Base-by-base conservation (phyloP, 768 basidiomycete genomes). In the Leucosporidium creatinivorum region DNA sequence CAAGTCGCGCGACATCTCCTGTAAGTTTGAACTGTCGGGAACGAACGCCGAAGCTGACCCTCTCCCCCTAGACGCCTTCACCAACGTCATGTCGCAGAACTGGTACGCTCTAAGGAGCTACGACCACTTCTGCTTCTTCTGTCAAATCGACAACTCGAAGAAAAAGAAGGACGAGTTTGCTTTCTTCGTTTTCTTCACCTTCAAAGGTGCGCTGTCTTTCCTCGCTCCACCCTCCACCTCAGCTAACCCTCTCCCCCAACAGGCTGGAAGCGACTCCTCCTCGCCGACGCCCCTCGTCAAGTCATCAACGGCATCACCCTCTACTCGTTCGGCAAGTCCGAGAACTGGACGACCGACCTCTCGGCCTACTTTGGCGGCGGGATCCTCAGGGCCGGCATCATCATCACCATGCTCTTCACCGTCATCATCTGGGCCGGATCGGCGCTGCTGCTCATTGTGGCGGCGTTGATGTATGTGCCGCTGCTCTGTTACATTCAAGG, bases 151-250 rank as follows among this genome's bases (percentile, higher is more conserved):
- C 76, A 87, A 90, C 76, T 98, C 96, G 31, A 93, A 92, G 36
- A 97, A 94, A 83, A 86, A 85, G 69, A 93, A 88, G 78, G 96
- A 99, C 77, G 91, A 96, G 76, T 51, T 61, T 28, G 48, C 59
- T 44, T 98, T 98, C 83, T 99, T 96, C 79, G 85, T 98, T 76
- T 99, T 98, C 85, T 99, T 99, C 80, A 89, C 89, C 1, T 98
- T 99, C 84, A 99, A 99, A 83, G 94, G 94, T 90, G 68, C 62
- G 86, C 81, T 25, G 10, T 2, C 13, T 58, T 23, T 58, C 26
- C 60, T 23, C 21, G 86, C 81, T 30, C n/a, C n/a, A 15, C 3
- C 17, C 1, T 17, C 60, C 31, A 51, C 26, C 28, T 31, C 57
- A 33, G 26, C 25, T 39, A 0, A 23, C 31, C 13, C 18, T 33